Evolutionary conservation across 2,329 filamentous ascomycete species (phyloP).

Genomic region (Aspergillus arachidicola): DNA sequence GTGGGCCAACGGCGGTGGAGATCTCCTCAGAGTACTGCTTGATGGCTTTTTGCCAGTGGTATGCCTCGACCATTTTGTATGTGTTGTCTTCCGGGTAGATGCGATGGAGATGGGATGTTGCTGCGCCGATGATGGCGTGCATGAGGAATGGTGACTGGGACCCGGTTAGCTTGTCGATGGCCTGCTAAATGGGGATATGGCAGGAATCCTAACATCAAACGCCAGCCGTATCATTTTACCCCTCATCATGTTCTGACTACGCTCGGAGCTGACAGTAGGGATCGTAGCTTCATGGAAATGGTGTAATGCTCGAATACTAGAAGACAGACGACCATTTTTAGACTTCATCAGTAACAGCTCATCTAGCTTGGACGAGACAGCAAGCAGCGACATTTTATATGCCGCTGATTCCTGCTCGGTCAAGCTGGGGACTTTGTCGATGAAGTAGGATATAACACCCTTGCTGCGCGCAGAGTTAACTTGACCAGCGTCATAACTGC

Average conservation of each 20-base stretch:
- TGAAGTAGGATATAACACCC: conserved; percentile 17
- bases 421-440: conserved; percentile 16
- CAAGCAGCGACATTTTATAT: conserved; percentile 24
- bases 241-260: conserved; percentile 22
- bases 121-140: conserved; percentile 39
- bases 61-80: conserved; percentile 34
- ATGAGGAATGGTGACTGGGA: conserved; percentile 39
- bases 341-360: conserved; percentile 23
- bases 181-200: not conserved
- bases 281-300: conserved; percentile 29
- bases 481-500: conserved; percentile 27
- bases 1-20: conserved; percentile 20
- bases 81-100: conserved; percentile 27
- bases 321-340: not conserved
- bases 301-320: conserved; percentile 28
- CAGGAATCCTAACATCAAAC: conserved; percentile 27
- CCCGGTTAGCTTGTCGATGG: not conserved
- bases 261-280: conserved; percentile 16
- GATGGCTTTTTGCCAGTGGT: conserved; percentile 44
- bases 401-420: conserved; percentile 19
- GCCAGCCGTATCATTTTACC: conserved; percentile 32
- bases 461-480: conserved; percentile 4
- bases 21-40: conserved; percentile 38
- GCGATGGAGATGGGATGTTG: conserved; percentile 35
- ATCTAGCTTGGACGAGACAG: conserved; percentile 27